Conservation (phyloP, 2,329 filamentous ascomycete species). For the Cucurbitaria berberidis region DNA sequence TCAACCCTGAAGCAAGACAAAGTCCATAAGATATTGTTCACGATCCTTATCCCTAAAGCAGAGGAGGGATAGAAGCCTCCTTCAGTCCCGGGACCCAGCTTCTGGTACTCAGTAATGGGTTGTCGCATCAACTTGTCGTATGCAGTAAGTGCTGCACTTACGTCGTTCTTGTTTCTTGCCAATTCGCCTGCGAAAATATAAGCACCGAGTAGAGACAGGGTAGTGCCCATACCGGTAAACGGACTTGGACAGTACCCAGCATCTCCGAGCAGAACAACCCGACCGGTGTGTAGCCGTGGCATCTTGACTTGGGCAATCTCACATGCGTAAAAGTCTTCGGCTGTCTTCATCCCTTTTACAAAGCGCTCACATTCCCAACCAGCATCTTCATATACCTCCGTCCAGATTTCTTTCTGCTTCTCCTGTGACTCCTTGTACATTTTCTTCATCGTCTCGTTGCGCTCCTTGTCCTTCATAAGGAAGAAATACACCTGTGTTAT, state of each 20-base stretch:
- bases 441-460: conserved; percentile 2
- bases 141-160: conserved; percentile 25
- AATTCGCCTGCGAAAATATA: conserved; percentile 50
- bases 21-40: conserved; percentile 40
- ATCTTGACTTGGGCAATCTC: conserved; percentile 55
- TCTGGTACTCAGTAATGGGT: conserved; percentile 28
- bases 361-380: conserved; percentile 56
- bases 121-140: conserved; percentile 28
- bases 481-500: conserved; percentile 31
- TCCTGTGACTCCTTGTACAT: conserved; percentile 39
- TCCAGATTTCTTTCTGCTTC: conserved; percentile 50
- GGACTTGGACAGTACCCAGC: conserved; percentile 48
- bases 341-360: conserved; percentile 47
- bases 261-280: conserved; percentile 62
- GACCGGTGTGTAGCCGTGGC: conserved; percentile 52
- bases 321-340: conserved; percentile 56
- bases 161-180: conserved; percentile 9
- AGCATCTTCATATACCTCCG: conserved; percentile 41
- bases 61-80: conserved; percentile 34
- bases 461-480: conserved; percentile 19
- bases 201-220: conserved; percentile 45
- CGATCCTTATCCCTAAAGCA: conserved; percentile 38
- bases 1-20: conserved; percentile 47
- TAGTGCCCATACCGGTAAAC: conserved; percentile 34
- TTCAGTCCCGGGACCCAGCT: conserved; percentile 2